Percentiles rank a stretch among this genome's conserved stretches.
phyloP scores from a whole-genome alignment of 352 stramenopile species.

The Globisporangium lucens region DNA sequence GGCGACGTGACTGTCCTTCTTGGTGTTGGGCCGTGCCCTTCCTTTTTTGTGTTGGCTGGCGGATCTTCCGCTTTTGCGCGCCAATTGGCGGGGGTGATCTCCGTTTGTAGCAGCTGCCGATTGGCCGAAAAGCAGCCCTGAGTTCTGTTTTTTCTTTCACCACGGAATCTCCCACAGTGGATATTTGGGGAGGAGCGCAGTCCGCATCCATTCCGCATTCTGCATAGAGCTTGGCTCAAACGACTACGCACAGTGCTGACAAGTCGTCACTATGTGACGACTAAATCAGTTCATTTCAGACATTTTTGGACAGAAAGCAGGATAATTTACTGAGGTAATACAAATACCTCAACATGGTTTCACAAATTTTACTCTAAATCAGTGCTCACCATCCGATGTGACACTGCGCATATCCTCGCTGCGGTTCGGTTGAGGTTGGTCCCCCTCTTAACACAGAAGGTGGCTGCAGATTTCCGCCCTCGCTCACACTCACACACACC shows the following conservation, averaged over 20 bases:
- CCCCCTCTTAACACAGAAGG: slow-evolving; percentile 1
- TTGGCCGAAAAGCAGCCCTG: slow-evolving; percentile 2
- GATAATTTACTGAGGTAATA: no score
- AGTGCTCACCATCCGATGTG: not conserved
- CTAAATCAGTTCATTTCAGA: no score
- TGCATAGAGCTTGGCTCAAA: not conserved
- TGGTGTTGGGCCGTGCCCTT: not conserved
- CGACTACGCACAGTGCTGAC: not conserved
- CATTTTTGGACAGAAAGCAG: no score
- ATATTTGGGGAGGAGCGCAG: slow-evolving; percentile 11
- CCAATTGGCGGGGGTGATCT: not conserved
- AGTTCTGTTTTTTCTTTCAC: slow-evolving; percentile 9
- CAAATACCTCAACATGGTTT: not conserved
- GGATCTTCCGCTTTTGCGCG: not conserved
- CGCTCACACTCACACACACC: not conserved
- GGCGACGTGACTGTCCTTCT: not conserved
- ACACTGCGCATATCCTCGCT: not conserved
- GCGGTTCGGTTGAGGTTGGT: not conserved
- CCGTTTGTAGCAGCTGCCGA: not conserved
- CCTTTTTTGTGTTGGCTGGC: not conserved
- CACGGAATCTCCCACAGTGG: not conserved
- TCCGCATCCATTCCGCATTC: not conserved
- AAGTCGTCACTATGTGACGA: no score
- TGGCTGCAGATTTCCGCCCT: slow-evolving; percentile 2
- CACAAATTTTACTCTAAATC: not conserved